A percentile compares a stretch with the other conserved stretches of the same genome.
These are phyloP conservation scores for Agrocybe pediades DNA, from an alignment of 768 basidiomycete genomes.

Conservation along the genomic window DNA sequence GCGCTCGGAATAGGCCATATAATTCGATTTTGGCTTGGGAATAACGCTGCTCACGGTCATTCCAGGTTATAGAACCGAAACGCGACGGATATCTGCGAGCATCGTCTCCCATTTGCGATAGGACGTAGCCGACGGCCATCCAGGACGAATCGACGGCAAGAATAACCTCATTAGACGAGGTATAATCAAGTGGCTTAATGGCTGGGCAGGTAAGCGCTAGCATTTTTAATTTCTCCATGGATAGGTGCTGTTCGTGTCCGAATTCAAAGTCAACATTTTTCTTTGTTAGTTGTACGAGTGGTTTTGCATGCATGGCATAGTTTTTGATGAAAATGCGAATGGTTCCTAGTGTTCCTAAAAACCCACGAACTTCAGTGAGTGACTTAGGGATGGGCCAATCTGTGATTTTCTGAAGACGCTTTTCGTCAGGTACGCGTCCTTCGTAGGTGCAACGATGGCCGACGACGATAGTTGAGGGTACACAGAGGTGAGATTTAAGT, in stretches of 20 bases:
- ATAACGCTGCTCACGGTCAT: conserved; percentile 19
- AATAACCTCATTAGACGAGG: conserved; percentile 14
- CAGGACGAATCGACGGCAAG: conserved; percentile 20
- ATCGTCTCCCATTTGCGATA: conserved; percentile 15
- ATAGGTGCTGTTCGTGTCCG: conserved; percentile 17
- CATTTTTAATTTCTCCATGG: conserved; percentile 15
- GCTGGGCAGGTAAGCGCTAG: conserved; percentile 7
- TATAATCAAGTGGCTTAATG: conserved; percentile 15
- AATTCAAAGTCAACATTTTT: conserved; percentile 31
- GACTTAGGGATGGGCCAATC: conserved; percentile 28
- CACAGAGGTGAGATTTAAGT: conserved; percentile 24
- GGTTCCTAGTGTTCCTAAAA: conserved; percentile 28
- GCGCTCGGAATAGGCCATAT: conserved; percentile 25
- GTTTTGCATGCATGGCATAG: conserved; percentile 19
- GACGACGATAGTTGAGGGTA: conserved; percentile 4
- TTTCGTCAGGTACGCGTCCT: conserved; percentile 27
- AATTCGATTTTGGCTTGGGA: conserved; percentile 33
- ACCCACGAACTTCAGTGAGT: conserved; percentile 22
- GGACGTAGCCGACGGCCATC: conserved; percentile 17
- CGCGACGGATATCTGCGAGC: conserved; percentile 10
- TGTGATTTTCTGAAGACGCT: conserved; percentile 22
- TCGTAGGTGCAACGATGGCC: conserved; percentile 34
- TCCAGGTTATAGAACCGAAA: conserved; percentile 20
- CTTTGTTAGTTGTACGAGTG: conserved; percentile 23
- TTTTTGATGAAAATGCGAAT: conserved; percentile 30